Conservation (phyloP, 2,329 filamentous ascomycete species). For the Fulvia fulva region DNA sequence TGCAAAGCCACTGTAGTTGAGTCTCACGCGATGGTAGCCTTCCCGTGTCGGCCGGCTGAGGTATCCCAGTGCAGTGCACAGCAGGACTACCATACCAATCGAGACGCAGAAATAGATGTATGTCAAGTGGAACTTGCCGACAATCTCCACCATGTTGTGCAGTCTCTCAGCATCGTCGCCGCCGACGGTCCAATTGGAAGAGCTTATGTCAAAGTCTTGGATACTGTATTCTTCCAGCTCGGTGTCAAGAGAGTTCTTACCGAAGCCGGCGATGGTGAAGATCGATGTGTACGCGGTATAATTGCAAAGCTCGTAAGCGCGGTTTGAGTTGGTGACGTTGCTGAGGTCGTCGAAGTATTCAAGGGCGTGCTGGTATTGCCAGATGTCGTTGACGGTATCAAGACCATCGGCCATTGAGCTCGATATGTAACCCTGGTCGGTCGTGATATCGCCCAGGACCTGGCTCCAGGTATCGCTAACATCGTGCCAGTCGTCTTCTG, state of each 20-base stretch:
- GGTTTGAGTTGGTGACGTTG: neutral
- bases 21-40: neutral
- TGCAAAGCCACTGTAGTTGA: neutral
- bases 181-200: neutral
- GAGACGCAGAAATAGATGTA: slow-evolving; percentile 29
- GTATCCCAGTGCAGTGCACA: neutral
- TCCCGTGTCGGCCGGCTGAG: neutral
- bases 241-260: neutral
- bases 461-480: neutral
- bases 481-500: neutral
- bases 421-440: neutral
- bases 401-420: neutral
- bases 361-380: neutral
- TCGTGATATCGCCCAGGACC: neutral
- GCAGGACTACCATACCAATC: slow-evolving; percentile 24
- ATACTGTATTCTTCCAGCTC: neutral
- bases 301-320: slow-evolving; percentile 10
- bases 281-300: slow-evolving; percentile 14
- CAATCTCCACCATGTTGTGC: neutral
- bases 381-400: neutral
- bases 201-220: neutral
- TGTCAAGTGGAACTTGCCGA: slow-evolving; percentile 27
- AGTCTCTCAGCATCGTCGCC: slow-evolving; percentile 3
- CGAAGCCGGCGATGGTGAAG: slow-evolving; percentile 15
- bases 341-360: neutral